Base-by-base conservation (phyloP, 768 basidiomycete genomes). In the Tephrocybe rancida region DNA sequence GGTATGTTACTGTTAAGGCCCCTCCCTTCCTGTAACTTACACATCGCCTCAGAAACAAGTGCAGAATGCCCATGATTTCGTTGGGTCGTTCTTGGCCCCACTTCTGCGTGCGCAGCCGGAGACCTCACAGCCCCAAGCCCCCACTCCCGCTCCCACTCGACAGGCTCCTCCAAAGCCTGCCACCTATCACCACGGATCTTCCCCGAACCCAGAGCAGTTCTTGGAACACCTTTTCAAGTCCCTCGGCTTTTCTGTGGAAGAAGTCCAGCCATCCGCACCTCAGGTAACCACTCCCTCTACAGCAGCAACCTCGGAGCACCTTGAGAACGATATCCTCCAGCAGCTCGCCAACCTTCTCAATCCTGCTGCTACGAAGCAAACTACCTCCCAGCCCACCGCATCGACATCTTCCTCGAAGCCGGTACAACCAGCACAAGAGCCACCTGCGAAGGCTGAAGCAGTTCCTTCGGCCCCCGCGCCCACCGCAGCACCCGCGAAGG, bases 261-360 rank as follows among this genome's bases (percentile, higher is more conserved):
- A 26, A 13, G 16, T 25, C 5, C 35, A 47, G 22, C 22, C 37
- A 24, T 35, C 24, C 14, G 3, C 32, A 41, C 21, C n/a, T 3
- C 39, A 41, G 6, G n/a, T 9, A 41, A n/a, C n/a, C n/a, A n/a
- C n/a, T n/a, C n/a, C n/a, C n/a, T n/a, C n/a, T n/a, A n/a, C n/a
- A n/a, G n/a, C n/a, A n/a, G n/a, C n/a, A n/a, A n/a, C n/a, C n/a
- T n/a, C n/a, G n/a, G 5, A 22, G 39, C 9, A 19, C 18, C 19
- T 16, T 37, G 19, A 24, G 16, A 19, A 2, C 11, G 13, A 18
- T 7, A 25, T 29, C 18, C 9, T 41, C 11, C 19, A 44, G 19
- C 43, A 43, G n/a, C 51, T 54, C 22, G 29, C 30, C 35, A 49
- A 51, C n/a, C 27, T 57, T 8, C 27, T 60, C 19, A 44, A 26